These are phyloP conservation scores for Casuarina cunninghamiana DNA, from an alignment of 306 rosid species.

Conservation along the genomic window DNA sequence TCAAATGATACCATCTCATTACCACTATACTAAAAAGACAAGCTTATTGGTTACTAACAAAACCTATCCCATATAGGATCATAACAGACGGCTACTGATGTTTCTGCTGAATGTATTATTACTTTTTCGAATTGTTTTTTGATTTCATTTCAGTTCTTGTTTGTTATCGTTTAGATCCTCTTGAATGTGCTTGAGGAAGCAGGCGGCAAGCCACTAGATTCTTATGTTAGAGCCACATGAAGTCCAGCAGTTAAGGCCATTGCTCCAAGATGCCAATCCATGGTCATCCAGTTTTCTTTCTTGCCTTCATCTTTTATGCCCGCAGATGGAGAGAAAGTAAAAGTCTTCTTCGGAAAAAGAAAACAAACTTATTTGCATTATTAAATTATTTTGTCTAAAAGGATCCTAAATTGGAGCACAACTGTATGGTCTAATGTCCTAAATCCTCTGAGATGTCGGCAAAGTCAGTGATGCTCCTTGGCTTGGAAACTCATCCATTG, in stretches of 20 bases:
- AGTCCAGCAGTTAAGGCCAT: neutral
- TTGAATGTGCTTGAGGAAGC: neutral
- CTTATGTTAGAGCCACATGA: neutral
- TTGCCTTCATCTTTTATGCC: neutral
- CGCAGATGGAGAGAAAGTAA: neutral
- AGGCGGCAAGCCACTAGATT: neutral
- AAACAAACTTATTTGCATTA: neutral
- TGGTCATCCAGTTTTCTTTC: neutral
- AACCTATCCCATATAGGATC: no score
- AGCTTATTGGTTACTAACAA: no score
- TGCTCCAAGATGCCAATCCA: neutral
- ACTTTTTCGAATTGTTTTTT: neutral
- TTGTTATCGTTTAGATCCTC: neutral
- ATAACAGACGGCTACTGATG: neutral
- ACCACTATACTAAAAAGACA: no score
- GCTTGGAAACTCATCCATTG: conserved; percentile 54
- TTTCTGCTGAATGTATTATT: neutral
- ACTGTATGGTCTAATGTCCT: conserved; percentile 10
- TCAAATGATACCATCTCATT: no score
- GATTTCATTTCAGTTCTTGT: neutral
- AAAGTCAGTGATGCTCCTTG: conserved; percentile 44
- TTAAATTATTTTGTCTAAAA: conserved; percentile 9
- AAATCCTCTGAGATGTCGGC: conserved; percentile 45
- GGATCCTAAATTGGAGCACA: conserved; percentile 4
- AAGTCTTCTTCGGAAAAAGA: neutral